These are phyloP conservation scores for Carallia brachiata DNA, from an alignment of 345 rosid species.

Conservation along the genomic window DNA sequence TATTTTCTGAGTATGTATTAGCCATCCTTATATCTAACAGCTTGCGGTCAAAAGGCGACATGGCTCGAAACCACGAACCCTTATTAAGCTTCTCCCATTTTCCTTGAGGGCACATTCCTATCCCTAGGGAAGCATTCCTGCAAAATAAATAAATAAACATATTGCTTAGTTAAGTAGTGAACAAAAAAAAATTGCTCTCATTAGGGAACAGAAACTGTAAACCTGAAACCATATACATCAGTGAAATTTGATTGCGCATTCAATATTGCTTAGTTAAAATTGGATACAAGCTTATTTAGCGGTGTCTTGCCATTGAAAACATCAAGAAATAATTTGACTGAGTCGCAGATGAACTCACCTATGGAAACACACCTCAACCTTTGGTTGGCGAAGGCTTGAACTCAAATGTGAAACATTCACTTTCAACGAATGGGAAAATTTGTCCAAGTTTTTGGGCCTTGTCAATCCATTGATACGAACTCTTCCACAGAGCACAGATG, in stretches of 20 bases:
- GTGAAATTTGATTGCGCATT: neutral
- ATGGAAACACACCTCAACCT: constrained; percentile 77
- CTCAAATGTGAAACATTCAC: constrained; percentile 43
- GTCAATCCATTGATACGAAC: constrained; percentile 57
- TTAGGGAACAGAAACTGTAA: neutral
- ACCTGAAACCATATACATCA: constrained; percentile 1
- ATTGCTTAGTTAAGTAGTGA: too few species aligned
- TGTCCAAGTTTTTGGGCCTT: constrained; percentile 56
- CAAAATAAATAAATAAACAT: constrained; percentile 13
- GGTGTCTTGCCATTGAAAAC: neutral
- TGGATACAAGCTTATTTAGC: neutral
- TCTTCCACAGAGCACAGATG: constrained; percentile 61
- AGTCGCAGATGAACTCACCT: constrained; percentile 44
- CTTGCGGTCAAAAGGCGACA: constrained; percentile 91
- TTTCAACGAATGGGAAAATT: constrained; percentile 64
- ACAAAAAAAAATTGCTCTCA: neutral
- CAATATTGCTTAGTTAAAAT: neutral
- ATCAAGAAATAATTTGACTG: neutral
- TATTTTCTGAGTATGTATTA: constrained; percentile 38
- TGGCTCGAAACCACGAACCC: constrained; percentile 68
- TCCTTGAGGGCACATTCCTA: constrained; percentile 73
- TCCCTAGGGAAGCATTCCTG: constrained; percentile 75
- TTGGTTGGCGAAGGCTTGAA: constrained; percentile 36
- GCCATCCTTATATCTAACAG: constrained; percentile 59
- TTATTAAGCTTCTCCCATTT: constrained; percentile 78